Base-by-base conservation (phyloP, 257 asterid species). In the Primulina tabacum region DNA sequence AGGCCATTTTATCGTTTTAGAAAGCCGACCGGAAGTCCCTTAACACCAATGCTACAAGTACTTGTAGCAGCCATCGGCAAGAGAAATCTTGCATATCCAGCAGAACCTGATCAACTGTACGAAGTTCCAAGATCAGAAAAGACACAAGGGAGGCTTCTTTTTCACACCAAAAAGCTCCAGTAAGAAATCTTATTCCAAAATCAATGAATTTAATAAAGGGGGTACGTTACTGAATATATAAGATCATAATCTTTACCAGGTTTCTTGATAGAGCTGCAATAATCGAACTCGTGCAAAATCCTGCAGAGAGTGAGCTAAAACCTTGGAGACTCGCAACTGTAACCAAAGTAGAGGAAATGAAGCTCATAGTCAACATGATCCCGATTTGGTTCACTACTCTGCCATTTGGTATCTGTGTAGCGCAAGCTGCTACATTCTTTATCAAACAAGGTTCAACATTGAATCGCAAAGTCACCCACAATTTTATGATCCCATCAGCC, bases 231-330 rank as follows among this genome's bases (percentile, higher is more conserved):
- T n/a, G 58, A 64, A 8, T 4, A 62, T 32, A 17, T 21, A 16
- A 5, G 8, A 24, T 40, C 38, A 53, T 75, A 26, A 16, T 58
- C 67, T 64, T 47, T 68, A 38, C 37, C 83, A 92, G 96, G 83
- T 93, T 87, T 71, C 88, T 93, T 0, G 97, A 90, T 77, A 93
- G 80, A 74, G 99, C 99, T 24, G 96, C 96, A 12, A 86, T 91
- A 2, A 21, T 84, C 0, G 91, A 89, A 40, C 89, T 79, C n/a
- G 32, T 53, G 5, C 70, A 71, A 21, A 69, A n/a, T 43, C 35
- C 79, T 2, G 40, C 53, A 30, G 83, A 57, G 64, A 78, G 64
- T 5, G 57, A 16, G 2, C 79, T 61, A 11, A 76, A 76, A 18
- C 92, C 93, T 10, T 87, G 96, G 97, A 74, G 79, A 59, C 73